phyloP scores from a whole-genome alignment of 345 rosid genomes.

The Turritis glabra region DNA sequence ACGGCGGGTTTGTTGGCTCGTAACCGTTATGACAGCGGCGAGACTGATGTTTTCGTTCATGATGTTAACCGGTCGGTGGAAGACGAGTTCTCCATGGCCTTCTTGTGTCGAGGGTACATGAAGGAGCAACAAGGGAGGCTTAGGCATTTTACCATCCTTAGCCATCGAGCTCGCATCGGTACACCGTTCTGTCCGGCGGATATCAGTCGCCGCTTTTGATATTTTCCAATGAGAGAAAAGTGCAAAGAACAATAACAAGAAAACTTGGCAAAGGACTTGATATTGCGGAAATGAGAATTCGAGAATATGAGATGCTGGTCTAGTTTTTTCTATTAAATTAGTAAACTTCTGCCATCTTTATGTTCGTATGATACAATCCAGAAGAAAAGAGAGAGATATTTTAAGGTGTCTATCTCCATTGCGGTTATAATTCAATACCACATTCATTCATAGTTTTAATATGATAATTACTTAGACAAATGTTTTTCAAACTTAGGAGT shows the following conservation, averaged over 20 bases:
- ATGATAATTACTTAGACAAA: not conserved
- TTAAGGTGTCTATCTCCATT: not conserved
- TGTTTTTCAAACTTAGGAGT: not conserved
- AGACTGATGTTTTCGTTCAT: not conserved
- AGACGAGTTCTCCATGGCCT: not conserved
- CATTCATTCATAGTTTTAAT: not conserved
- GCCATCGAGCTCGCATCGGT: not conserved
- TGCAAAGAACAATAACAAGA: not conserved
- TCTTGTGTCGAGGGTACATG: not conserved
- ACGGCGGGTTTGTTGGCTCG: not conserved
- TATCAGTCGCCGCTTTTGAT: not conserved
- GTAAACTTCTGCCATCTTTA: not conserved
- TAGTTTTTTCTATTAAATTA: not conserved
- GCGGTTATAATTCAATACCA: not conserved
- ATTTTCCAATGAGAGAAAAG: not conserved
- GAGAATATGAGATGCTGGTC: not conserved
- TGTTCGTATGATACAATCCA: not conserved
- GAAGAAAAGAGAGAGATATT: not conserved
- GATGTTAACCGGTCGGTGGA: not conserved
- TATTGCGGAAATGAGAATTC: not conserved
- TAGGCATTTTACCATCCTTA: not conserved
- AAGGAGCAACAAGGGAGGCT: not conserved
- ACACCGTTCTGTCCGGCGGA: not conserved
- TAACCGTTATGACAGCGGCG: not conserved
- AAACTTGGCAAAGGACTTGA: not conserved